Conservation (phyloP, 129 eudicot species). For the Scalesia atractyloides region DNA sequence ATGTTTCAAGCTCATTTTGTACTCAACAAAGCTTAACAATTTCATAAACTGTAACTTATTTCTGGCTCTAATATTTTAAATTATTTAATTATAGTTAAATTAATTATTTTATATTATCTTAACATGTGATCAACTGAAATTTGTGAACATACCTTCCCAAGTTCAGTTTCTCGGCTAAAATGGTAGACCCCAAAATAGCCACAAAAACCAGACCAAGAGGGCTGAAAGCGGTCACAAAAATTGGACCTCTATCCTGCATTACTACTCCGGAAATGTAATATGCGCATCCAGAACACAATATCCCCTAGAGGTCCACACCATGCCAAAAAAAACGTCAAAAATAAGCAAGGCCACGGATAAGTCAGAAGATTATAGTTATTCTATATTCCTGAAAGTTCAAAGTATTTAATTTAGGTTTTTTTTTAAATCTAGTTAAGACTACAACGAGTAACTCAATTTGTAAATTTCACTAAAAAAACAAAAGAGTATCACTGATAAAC, state of each 20-base stretch:
- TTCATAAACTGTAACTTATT: too few relatives aligned
- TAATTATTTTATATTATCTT: neutral
- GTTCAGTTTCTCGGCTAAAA: slow-evolving; percentile 60
- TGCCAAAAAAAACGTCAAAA: neutral
- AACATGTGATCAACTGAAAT: neutral
- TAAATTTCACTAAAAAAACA: too few relatives aligned
- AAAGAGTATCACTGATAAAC: too few relatives aligned
- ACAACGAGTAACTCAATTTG: too few relatives aligned
- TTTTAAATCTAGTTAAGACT: too few relatives aligned
- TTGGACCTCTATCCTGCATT: slow-evolving; percentile 81
- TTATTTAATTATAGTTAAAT: too few relatives aligned
- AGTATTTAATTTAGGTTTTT: too few relatives aligned
- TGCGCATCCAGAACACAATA: slow-evolving; percentile 61
- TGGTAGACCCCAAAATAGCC: slow-evolving; percentile 61
- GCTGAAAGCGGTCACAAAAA: slow-evolving; percentile 82
- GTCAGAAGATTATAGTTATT: too few relatives aligned
- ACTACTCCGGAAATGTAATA: slow-evolving; percentile 72
- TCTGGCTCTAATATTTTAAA: too few relatives aligned
- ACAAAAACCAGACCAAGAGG: slow-evolving; percentile 77
- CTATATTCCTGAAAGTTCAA: too few relatives aligned
- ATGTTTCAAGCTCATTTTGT: too few relatives aligned
- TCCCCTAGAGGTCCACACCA: slow-evolving; percentile 52
- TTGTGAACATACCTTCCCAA: slow-evolving; percentile 66
- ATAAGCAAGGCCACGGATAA: neutral
- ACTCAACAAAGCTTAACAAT: too few relatives aligned